A percentile compares a stretch with the other conserved stretches of the same genome.
Evolutionary conservation across 176 grass and related monocot species (phyloP).

Genomic region (Urochloa ruziziensis): DNA sequence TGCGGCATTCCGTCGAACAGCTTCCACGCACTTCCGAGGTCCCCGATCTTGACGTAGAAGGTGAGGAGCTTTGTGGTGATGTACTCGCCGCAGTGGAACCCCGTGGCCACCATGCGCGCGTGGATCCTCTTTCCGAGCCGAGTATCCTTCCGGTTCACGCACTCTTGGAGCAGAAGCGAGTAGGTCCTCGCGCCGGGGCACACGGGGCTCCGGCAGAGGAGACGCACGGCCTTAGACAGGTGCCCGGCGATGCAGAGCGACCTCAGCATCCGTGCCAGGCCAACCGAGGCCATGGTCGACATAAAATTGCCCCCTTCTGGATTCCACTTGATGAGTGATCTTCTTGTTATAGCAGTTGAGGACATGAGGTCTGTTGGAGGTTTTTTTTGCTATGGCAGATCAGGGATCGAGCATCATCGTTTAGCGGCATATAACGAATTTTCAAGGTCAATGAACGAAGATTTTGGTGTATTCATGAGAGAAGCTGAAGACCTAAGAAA

Average conservation of each 20-base stretch:
- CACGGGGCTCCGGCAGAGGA: constrained; percentile 28
- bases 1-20: constrained; percentile 51
- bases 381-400: background rate
- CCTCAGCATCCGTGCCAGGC: constrained; percentile 21
- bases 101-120: constrained; percentile 41
- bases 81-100: constrained; percentile 27
- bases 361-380: background rate
- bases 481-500: background rate
- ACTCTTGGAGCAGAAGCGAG: constrained; percentile 48
- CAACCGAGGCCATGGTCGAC: constrained; percentile 15
- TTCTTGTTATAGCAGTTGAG: background rate
- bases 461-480: background rate
- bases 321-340: background rate
- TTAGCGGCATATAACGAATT: background rate
- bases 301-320: background rate
- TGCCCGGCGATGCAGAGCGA: constrained; percentile 45
- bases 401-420: background rate
- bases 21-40: constrained; percentile 26
- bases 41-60: constrained; percentile 51
- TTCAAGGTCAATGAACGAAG: background rate
- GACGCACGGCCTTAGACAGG: constrained; percentile 30
- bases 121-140: constrained; percentile 60
- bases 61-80: constrained; percentile 50
- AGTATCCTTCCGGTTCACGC: constrained; percentile 44
- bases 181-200: constrained; percentile 20